Base-by-base conservation (phyloP, 2,329 filamentous ascomycete species). In the Neurospora sp. region DNA sequence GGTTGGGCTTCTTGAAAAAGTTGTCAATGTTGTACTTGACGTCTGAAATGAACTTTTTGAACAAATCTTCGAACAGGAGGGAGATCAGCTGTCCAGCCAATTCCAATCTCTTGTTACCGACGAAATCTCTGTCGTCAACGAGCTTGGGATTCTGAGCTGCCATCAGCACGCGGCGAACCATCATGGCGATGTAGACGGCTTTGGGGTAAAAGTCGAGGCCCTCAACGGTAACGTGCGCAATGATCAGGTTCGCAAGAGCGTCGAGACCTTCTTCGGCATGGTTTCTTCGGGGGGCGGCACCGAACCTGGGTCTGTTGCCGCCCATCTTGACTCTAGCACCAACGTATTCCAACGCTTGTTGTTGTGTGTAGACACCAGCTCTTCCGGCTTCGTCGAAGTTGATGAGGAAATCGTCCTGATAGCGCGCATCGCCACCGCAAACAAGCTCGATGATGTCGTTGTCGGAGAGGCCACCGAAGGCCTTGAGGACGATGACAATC, bases 181-280 rank as follows among this genome's bases (percentile, higher is more conserved):
- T 99, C 83, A 97, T 93, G 67, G 95, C 95, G 69, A 99, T 89
- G 77, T 98, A 99, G 9, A 98, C 87, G 28, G 95, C 94, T 79
- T 99, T 99, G n/a, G 95, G 94, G 70, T 96, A 90, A 79, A 98
- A 98, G 77, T 99, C 94, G 75, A 97, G 87, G 66, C 93, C 93
- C 75, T 93, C 88, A 43, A 99, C 94, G 5, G 93, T 91, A 38
- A 99, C 94, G 76, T 99, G 96, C 7, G 96, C 95, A 71, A 99
- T 93, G 72, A 99, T 91, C 69, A 98, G 91, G 76, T 93, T 95
- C 19, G 94, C 92, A 52, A 99, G 85, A 23, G 95, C 94, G 79
- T 99, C 96, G 1, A 99, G 86, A 3, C 93, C 96, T 81, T 98
- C 94, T 77, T 97, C 92, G 28, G 94, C 90, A 74, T 93, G 91